Conservation (phyloP, 306 rosid genomes). For the Rosa rugosa region DNA sequence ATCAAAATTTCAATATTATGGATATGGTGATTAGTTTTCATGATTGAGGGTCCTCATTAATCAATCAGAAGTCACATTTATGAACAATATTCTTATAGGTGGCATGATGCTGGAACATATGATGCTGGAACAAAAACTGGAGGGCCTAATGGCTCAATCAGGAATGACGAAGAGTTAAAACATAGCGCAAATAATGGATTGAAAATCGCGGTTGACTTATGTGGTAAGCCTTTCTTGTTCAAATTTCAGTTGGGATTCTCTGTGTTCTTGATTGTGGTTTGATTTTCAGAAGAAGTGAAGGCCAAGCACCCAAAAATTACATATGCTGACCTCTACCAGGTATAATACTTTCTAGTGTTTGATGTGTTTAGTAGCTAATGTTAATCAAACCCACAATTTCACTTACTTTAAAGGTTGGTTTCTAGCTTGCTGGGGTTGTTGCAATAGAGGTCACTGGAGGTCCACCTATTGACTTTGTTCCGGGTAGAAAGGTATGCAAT, state of each 20-base stretch:
- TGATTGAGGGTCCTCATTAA: background rate
- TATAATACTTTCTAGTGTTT: slow-evolving; percentile 13
- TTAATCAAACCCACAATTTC: background rate
- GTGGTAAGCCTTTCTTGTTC: slow-evolving; percentile 44
- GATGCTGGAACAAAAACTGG: slow-evolving; percentile 61
- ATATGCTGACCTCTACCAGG: slow-evolving; percentile 88
- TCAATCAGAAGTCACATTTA: background rate
- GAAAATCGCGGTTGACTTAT: slow-evolving; percentile 56
- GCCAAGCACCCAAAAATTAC: slow-evolving; percentile 57
- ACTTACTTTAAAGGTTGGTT: slow-evolving; percentile 8
- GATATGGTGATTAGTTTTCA: background rate
- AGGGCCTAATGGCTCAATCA: slow-evolving; percentile 88
- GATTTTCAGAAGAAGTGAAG: slow-evolving; percentile 68
- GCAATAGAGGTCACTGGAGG: slow-evolving; percentile 93
- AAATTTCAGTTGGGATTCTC: too few species aligned
- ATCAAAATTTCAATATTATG: background rate
- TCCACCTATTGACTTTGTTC: slow-evolving; percentile 68
- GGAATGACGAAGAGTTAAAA: slow-evolving; percentile 45
- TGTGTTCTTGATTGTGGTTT: slow-evolving; percentile 18
- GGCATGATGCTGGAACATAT: slow-evolving; percentile 92
- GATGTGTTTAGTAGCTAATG: background rate
- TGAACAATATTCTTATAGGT: slow-evolving; percentile 35
- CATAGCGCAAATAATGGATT: slow-evolving; percentile 66
- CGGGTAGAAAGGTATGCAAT: slow-evolving; percentile 77
- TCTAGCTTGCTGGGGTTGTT: slow-evolving; percentile 90